Conservation (phyloP, 2,329 filamentous ascomycete genomes). For the Aspergillus viridinutans region DNA sequence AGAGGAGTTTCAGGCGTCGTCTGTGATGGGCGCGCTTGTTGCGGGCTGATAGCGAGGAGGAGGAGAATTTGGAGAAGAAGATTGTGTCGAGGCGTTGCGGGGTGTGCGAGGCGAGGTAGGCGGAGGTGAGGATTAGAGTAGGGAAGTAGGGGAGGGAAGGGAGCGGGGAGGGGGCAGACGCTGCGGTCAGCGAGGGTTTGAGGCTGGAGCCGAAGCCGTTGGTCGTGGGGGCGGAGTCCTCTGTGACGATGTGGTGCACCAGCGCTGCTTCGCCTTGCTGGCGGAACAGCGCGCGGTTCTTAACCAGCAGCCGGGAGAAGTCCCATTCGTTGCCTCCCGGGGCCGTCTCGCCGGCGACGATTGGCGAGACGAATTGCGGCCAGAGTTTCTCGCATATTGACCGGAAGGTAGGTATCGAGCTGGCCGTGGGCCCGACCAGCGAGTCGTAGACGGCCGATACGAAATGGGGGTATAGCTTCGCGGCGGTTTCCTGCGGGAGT, state of each 20-base stretch:
- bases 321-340: constrained; percentile 55
- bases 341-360: constrained; percentile 61
- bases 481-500: constrained; percentile 24
- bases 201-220: constrained; percentile 5
- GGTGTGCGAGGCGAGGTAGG: constrained; percentile 46
- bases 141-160: constrained; percentile 44
- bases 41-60: constrained; percentile 38
- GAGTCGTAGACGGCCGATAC: constrained; percentile 82
- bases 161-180: constrained; percentile 27
- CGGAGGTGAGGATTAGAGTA: constrained; percentile 44
- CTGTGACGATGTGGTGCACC: constrained; percentile 38
- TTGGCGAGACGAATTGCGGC: constrained; percentile 76
- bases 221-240: constrained; percentile 18
- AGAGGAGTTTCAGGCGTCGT: constrained; percentile 39
- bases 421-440: constrained; percentile 71
- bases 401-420: constrained; percentile 70
- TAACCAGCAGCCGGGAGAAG: constrained; percentile 75
- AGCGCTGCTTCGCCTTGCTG: constrained; percentile 43
- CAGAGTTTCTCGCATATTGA: constrained; percentile 71
- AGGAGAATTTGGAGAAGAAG: constrained; percentile 48
- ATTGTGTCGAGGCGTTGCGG: constrained; percentile 46
- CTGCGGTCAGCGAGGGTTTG: constrained; percentile 18
- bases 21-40: constrained; percentile 44
- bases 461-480: constrained; percentile 60
- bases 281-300: constrained; percentile 44